Evolutionary conservation across 2,329 filamentous ascomycete genomes (phyloP), one percentile per base, ranked within the genome.

Genomic region (Exophiala sp.): DNA sequence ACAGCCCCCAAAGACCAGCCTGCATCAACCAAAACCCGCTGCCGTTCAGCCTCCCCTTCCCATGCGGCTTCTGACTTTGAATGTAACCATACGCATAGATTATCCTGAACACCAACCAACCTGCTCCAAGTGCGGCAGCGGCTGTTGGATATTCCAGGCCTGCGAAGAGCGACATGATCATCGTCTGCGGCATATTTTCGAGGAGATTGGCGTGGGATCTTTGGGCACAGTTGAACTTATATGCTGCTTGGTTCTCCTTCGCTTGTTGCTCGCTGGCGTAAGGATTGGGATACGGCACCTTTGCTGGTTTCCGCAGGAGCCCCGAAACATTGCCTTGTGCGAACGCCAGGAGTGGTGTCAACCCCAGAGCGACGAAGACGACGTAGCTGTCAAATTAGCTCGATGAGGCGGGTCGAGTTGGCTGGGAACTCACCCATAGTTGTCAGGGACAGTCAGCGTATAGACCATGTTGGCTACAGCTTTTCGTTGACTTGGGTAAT

Each of bases 161-260:
- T 0, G 77, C 73, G 50, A 84, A 72, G 14, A 84, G 69, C 63
- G 80, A 72, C 44, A 73, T 73, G 21, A 76, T 69, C 42, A 82
- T 73, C 3, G 76, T 75, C 50, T 75, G 73, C 2, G 76, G 63
- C 57, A 79, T 74, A 67, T 83, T 82, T 70, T 86, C 83, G 61
- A 79, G 69, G 69, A 78, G 83, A 69, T 85, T 84, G 65, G 73
- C 72, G 71, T 83, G 80, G 14, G 78, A 75, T 60, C 80, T 73
- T 62, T 82, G 79, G 20, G 79, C 79, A 70, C 75, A 77, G 65
- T 78, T 78, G 68, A 78, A 78, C 52, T 73, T 65, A 54, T 78
- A 68, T 29, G 75, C 74, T 44, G 68, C 69, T 56, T 68, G 70
- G 70, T 75, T 71, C 65, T 69, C 63, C 61, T 74, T 74, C 66